Conservation (phyloP, 1,284 basidiomycete genomes). For the Cryptococcus maquisensis region DNA sequence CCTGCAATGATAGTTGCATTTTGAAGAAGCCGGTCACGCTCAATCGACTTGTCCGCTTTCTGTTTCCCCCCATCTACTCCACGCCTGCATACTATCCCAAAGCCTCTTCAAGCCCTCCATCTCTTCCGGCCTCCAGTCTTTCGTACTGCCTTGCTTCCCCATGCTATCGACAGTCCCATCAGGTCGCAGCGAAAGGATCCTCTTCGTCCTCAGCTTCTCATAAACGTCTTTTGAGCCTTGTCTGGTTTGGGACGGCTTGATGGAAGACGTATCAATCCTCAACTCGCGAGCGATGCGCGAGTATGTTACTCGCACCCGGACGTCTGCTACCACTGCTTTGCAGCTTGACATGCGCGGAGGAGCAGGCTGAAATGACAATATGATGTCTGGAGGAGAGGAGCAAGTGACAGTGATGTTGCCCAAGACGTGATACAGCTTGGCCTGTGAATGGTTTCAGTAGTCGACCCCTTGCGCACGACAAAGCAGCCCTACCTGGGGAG, state of each 20-base stretch:
- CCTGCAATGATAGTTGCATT: not conserved
- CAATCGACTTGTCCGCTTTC: not conserved
- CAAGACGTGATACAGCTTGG: conserved; percentile 31
- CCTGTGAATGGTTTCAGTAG: conserved; percentile 11
- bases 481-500: conserved; percentile 25
- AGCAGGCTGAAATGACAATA: conserved; percentile 20
- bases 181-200: conserved; percentile 6
- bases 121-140: conserved; percentile 24
- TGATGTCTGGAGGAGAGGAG: conserved; percentile 34
- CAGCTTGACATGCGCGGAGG: not conserved
- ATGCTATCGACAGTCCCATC: not conserved
- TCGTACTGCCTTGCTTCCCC: not conserved
- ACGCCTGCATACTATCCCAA: conserved; percentile 18
- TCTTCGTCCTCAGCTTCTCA: conserved; percentile 12
- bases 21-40: not conserved
- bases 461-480: not conserved
- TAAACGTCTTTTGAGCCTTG: not conserved
- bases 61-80: conserved; percentile 15
- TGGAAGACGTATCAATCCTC: conserved; percentile 9
- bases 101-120: conserved; percentile 23
- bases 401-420: conserved; percentile 36
- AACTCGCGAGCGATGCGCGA: conserved; percentile 11
- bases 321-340: not conserved
- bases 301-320: conserved; percentile 18
- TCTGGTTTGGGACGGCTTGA: not conserved